Conservation (phyloP, 441 rosid genomes). For the Lepidium campestre region DNA sequence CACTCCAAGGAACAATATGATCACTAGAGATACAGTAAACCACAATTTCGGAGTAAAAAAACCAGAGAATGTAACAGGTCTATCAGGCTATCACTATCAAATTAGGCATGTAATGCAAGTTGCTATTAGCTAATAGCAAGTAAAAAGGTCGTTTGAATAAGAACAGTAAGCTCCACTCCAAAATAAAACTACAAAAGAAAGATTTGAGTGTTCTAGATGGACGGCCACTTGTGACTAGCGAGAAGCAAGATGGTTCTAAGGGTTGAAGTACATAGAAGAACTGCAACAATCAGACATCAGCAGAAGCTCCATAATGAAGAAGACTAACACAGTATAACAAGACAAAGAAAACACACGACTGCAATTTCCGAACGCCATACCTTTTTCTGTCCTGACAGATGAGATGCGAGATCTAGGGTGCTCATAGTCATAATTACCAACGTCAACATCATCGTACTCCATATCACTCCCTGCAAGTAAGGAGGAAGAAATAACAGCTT, state of each 20-base stretch:
- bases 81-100: neutral
- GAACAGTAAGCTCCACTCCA: neutral
- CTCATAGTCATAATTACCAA: slow-evolving; percentile 48
- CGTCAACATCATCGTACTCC: slow-evolving; percentile 62
- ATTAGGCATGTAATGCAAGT: neutral
- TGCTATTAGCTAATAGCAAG: neutral
- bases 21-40: neutral
- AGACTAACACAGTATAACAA: neutral
- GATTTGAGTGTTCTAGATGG: neutral
- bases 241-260: neutral
- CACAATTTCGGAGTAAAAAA: neutral
- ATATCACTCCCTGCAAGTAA: slow-evolving; percentile 49
- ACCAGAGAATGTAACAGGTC: neutral
- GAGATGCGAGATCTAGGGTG: slow-evolving; percentile 40
- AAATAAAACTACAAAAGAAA: neutral
- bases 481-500: neutral
- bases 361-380: slow-evolving; percentile 44
- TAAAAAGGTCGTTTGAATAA: neutral
- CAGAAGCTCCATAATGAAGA: neutral
- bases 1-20: neutral
- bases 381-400: slow-evolving; percentile 40
- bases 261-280: neutral
- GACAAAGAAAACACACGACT: slow-evolving; percentile 29
- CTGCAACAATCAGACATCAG: neutral
- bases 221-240: neutral